A percentile compares a stretch with the other conserved stretches of the same genome.
These are phyloP conservation scores for Carex kokanica DNA, from an alignment of 176 grass and related monocot genomes.

Conservation along the genomic window DNA sequence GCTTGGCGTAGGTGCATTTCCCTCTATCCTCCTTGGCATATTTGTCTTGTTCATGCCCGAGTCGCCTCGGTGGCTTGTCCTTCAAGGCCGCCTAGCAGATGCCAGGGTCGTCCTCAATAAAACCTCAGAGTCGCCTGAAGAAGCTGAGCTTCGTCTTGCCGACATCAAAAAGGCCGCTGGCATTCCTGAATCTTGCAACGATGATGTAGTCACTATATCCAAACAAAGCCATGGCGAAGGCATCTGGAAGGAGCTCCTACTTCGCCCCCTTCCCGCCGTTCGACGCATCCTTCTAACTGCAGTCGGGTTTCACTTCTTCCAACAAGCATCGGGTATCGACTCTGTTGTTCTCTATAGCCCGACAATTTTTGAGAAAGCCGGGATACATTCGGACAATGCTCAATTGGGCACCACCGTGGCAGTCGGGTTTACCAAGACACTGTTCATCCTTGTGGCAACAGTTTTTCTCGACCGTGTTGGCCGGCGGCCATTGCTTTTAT, in stretches of 20 bases:
- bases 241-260: constrained; percentile 69
- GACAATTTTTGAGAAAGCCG: constrained; percentile 51
- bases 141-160: constrained; percentile 51
- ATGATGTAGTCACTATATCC: constrained; percentile 51
- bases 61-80: constrained; percentile 77
- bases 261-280: constrained; percentile 42
- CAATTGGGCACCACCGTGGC: constrained; percentile 62
- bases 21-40: constrained; percentile 55
- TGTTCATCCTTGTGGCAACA: constrained; percentile 80
- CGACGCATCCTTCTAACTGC: constrained; percentile 50
- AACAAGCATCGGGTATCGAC: constrained; percentile 82
- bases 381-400: constrained; percentile 35
- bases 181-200: constrained; percentile 45
- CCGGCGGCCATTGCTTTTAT: constrained; percentile 65
- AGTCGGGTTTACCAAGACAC: constrained; percentile 66
- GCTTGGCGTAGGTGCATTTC: constrained; percentile 63
- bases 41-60: constrained; percentile 74
- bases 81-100: constrained; percentile 62
- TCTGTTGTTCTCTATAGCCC: constrained; percentile 87
- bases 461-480: constrained; percentile 64
- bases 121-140: constrained; percentile 56
- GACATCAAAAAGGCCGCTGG: constrained; percentile 68
- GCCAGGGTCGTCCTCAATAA: constrained; percentile 53
- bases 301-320: constrained; percentile 74
- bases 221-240: constrained; percentile 20